These are phyloP conservation scores for Lactuca sativa DNA, from an alignment of 129 eudicot species.

Conservation along the genomic window DNA sequence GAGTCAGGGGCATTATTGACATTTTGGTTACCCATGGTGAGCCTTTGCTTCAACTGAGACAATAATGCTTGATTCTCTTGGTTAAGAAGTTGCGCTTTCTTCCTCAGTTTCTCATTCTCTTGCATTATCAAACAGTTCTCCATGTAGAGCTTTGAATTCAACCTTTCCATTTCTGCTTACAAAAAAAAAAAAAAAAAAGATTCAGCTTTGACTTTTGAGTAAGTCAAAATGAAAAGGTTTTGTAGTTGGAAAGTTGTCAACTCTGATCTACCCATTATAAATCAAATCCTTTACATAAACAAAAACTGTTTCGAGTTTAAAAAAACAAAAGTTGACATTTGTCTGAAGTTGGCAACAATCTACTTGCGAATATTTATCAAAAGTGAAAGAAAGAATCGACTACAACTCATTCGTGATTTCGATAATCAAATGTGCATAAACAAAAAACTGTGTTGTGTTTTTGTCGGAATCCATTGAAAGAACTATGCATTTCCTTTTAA, in stretches of 20 bases:
- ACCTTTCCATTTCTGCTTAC: constrained; percentile 55
- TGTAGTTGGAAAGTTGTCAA: neutral
- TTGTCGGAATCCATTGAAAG: constrained; percentile 7
- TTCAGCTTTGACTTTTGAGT: neutral
- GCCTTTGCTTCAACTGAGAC: constrained; percentile 68
- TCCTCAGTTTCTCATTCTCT: constrained; percentile 89
- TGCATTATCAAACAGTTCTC: constrained; percentile 88
- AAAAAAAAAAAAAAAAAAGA: neutral
- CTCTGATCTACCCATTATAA: neutral
- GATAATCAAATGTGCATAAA: neutral
- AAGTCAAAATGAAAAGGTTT: neutral
- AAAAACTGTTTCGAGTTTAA: neutral
- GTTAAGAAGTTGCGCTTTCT: constrained; percentile 77
- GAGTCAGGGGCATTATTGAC: constrained; percentile 36
- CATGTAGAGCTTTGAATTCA: constrained; percentile 93
- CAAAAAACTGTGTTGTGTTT: neutral
- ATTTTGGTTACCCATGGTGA: constrained; percentile 45
- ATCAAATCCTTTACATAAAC: neutral
- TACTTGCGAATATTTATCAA: neutral
- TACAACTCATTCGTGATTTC: neutral
- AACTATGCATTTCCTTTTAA: constrained; percentile 23
- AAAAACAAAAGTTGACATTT: neutral
- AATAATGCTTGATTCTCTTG: constrained; percentile 84
- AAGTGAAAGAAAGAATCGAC: neutral
- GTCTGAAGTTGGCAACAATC: neutral